Base-by-base conservation (phyloP, 192 early-diverging fungal genomes). In the Coemansia sp. region DNA sequence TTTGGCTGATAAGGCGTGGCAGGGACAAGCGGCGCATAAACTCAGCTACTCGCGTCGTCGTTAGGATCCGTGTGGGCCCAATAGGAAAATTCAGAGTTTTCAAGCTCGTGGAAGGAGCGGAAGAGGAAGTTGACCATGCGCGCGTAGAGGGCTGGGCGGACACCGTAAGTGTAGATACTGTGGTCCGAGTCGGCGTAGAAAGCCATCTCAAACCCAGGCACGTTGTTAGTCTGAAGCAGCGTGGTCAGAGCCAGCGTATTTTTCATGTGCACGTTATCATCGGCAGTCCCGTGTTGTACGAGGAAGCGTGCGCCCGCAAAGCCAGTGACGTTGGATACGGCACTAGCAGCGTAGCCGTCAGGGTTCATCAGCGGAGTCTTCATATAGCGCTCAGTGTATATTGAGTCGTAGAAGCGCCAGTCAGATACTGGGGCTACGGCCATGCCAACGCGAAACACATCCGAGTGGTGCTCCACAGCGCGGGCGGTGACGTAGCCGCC, bases 311-410 rank as follows among this genome's bases (percentile, higher is more conserved):
- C 76, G 51, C 91, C 80, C 33, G 80, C 80, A 76, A 98, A 98
- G 0, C 92, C 94, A 1, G 85, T 86, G 87, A 92, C 90, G 54
- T 92, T 89, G 33, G 61, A 73, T 0, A 98, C 87, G 5, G 92
- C 85, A 60, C 90, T 93, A 24, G 80, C 59, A 31, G 77, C 81
- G 81, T 98, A 98, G 9, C 95, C 96, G 0, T 80, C 74, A 3
- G 72, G 64, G 78, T 98, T 98, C 61, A 80, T 52, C 54, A 80
- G 46, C 17, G 94, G 95, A 20, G 93, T 93, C 73, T 90, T 87
- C 95, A 98, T 95, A 78, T 94, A 98, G 57, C 96, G 85, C 74
- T 98, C 96, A 1, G 96, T 98, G 75, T 98, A 98, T 25, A 97
- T 84, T 3, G 93, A 90, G 76, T 98, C 93, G 76, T 88, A 90